Conservation (phyloP, 345 rosid species). For the Arabidopsis thaliana region DNA sequence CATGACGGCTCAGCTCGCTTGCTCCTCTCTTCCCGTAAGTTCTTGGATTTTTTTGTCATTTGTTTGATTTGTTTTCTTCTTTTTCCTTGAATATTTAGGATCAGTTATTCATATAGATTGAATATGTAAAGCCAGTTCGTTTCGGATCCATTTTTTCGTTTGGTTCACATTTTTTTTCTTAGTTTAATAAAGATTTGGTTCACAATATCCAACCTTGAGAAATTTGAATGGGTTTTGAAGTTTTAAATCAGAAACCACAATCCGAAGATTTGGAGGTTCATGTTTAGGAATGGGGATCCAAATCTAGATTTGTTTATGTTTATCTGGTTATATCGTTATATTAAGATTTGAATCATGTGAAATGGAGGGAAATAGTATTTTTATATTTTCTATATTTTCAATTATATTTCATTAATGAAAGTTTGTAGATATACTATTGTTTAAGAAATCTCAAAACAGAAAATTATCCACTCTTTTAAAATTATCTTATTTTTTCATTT, state of each 20-base stretch:
- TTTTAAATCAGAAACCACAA: neutral
- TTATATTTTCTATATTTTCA: too few relatives aligned
- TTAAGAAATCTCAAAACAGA: too few relatives aligned
- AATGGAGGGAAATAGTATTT: neutral
- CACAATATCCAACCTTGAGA: neutral
- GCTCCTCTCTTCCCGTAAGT: too few relatives aligned
- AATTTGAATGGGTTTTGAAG: neutral
- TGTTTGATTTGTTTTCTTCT: too few relatives aligned
- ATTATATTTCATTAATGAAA: too few relatives aligned
- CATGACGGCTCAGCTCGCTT: too few relatives aligned
- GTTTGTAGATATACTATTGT: too few relatives aligned
- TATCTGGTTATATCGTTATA: neutral
- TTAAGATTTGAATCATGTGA: neutral
- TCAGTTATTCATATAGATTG: neutral
- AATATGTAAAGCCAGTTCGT: neutral
- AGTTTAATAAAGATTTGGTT: too few relatives aligned
- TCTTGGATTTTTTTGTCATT: too few relatives aligned
- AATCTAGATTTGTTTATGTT: neutral
- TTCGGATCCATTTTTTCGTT: too few relatives aligned
- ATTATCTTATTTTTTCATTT: too few relatives aligned
- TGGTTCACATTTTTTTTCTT: neutral
- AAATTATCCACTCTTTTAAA: too few relatives aligned
- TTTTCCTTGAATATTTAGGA: neutral
- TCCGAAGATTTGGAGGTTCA: neutral
- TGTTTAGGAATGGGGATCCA: neutral